Evolutionary conservation across 371 early-diverging fungal species (phyloP).

Genomic region (Chytridiales sp.): DNA sequence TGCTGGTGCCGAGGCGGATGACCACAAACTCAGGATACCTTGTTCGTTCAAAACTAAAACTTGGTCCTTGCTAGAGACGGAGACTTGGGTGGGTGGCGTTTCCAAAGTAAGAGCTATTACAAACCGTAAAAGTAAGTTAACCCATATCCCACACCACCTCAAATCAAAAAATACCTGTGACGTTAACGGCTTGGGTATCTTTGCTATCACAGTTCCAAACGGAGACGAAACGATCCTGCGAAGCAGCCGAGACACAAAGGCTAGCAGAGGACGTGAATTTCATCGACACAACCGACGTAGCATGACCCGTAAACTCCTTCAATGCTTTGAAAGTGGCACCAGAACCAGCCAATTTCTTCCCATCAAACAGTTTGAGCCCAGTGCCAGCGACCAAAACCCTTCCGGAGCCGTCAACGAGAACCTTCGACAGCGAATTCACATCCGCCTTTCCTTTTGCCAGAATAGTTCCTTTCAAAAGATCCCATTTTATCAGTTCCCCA

Average conservation of each 20-base stretch:
- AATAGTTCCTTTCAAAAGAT: not conserved
- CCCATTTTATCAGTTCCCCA: slow-evolving; percentile 8
- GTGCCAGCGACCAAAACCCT: no score
- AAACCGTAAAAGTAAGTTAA: not conserved
- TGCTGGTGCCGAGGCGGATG: slow-evolving; percentile 23
- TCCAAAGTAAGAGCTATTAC: slow-evolving; percentile 60
- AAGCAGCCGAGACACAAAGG: slow-evolving; percentile 64
- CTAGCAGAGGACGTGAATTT: slow-evolving; percentile 60
- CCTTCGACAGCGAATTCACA: not conserved
- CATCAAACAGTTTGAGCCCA: no score
- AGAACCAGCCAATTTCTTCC: no score
- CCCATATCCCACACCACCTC: not conserved
- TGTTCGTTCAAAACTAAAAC: slow-evolving; percentile 72
- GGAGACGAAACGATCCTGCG: slow-evolving; percentile 74
- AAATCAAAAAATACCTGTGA: slow-evolving; percentile 18
- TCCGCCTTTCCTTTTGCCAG: slow-evolving; percentile 1
- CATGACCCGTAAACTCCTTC: slow-evolving; percentile 69
- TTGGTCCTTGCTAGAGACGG: slow-evolving; percentile 54
- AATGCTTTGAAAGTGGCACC: no score
- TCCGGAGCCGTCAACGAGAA: no score
- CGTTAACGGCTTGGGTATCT: slow-evolving; percentile 12
- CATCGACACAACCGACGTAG: slow-evolving; percentile 59
- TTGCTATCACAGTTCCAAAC: slow-evolving; percentile 63
- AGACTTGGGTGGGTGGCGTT: slow-evolving; percentile 52
- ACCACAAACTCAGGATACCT: slow-evolving; percentile 71